phyloP scores from a whole-genome alignment of 2,329 filamentous ascomycete species.

The Ophiostoma montium region DNA sequence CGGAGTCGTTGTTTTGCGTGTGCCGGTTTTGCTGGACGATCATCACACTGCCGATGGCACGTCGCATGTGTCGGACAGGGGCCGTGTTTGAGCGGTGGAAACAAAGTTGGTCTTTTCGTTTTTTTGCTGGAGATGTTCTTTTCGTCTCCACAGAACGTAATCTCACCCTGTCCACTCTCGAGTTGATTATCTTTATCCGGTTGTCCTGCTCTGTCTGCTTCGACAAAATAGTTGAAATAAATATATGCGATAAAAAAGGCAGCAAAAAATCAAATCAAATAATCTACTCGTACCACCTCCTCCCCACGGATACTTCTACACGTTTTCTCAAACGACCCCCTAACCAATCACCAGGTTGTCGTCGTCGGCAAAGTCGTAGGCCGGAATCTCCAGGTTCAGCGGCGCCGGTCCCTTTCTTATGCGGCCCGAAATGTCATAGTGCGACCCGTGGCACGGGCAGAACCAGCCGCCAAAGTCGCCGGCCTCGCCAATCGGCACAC shows the following conservation, averaged over 20 bases:
- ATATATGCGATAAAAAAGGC: no score
- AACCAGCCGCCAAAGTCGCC: conserved; percentile 99
- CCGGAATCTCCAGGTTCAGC: conserved; percentile 89
- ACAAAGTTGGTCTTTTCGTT: no score
- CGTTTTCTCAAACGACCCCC: conserved; percentile 17
- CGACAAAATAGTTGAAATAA: no score
- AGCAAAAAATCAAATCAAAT: no score
- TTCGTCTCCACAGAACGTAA: no score
- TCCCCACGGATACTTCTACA: no score
- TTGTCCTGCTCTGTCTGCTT: no score
- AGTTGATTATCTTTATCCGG: no score
- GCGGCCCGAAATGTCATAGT: conserved; percentile 99
- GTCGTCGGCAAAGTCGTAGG: conserved; percentile 87
- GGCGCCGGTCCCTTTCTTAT: conserved; percentile 95
- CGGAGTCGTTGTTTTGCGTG: not conserved
- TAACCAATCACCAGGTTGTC: conserved; percentile 88
- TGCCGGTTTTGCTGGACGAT: not conserved
- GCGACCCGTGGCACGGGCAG: conserved; percentile 99
- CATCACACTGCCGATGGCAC: conserved; percentile 21
- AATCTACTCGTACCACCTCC: not conserved
- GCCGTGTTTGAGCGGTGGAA: no score
- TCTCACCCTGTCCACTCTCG: no score
- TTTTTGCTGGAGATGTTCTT: no score
- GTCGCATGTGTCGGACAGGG: conserved; percentile 15
- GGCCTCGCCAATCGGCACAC: conserved; percentile 96